A percentile compares a stretch with the other conserved stretches of the same genome.
These are phyloP conservation scores for Talaromyces funiculosus DNA, from an alignment of 2,329 filamentous ascomycete species.

Conservation along the genomic window DNA sequence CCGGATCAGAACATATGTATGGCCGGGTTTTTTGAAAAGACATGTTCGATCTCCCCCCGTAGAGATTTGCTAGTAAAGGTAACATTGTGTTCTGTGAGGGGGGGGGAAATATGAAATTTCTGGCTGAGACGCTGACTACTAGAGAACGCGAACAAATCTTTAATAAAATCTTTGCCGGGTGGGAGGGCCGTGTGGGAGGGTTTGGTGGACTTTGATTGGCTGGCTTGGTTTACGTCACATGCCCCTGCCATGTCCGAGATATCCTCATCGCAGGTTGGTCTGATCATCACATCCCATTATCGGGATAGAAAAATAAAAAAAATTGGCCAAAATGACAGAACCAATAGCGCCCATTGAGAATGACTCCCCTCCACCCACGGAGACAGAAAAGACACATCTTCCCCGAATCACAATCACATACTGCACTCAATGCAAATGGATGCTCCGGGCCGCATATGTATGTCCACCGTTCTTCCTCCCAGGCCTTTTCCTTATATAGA, in stretches of 20 bases:
- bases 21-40: not conserved
- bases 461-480: too few relatives aligned
- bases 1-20: conserved; percentile 18
- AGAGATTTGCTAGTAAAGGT: not conserved
- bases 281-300: too few relatives aligned
- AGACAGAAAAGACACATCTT: conserved; percentile 36
- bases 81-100: not conserved
- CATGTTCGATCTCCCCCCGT: not conserved
- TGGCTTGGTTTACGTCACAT: not conserved
- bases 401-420: conserved; percentile 83
- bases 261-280: too few relatives aligned
- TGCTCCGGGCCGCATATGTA: conserved; percentile 81
- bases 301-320: too few relatives aligned
- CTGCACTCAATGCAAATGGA: conserved; percentile 93
- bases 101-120: not conserved
- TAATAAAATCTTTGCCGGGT: not conserved
- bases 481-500: not conserved
- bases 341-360: conserved; percentile 14
- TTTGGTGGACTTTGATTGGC: not conserved
- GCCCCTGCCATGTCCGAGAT: not conserved
- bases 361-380: conserved; percentile 3
- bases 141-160: not conserved
- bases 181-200: conserved; percentile 10
- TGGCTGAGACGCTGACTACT: not conserved
- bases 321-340: conserved; percentile 16